Evolutionary conservation across 495 filamentous ascomycete genomes (phyloP).

Genomic region (Podospora pseudocomata): DNA sequence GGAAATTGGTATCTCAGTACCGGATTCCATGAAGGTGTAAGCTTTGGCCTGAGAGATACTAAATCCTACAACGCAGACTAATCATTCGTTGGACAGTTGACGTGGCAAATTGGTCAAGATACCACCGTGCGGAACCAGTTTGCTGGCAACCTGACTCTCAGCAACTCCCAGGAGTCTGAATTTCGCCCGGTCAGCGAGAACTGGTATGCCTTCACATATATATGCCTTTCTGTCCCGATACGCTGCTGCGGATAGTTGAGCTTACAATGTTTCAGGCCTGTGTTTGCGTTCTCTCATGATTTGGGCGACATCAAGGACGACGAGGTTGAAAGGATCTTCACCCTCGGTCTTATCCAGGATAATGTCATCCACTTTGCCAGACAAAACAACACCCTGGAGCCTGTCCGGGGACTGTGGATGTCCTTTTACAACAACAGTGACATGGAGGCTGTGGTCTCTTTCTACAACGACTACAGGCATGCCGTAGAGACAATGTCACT

Average conservation of each 20-base stretch:
- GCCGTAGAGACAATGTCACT: conserved; percentile 52
- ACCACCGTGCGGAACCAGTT: conserved; percentile 63
- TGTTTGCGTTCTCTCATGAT: conserved; percentile 83
- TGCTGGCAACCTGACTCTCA: conserved; percentile 56
- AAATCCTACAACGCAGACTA: conserved; percentile 5
- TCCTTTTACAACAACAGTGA: conserved; percentile 57
- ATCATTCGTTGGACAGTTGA: conserved; percentile 32
- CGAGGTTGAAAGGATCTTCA: conserved; percentile 57
- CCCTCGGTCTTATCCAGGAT: conserved; percentile 69
- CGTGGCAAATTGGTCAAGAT: conserved; percentile 67
- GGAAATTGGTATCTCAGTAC: conserved; percentile 74
- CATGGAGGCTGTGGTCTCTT: conserved; percentile 57
- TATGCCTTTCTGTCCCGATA: not conserved
- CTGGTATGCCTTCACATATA: conserved; percentile 40
- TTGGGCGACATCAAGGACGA: conserved; percentile 47
- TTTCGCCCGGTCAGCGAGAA: conserved; percentile 69
- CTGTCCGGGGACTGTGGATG: conserved; percentile 74
- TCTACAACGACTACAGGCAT: conserved; percentile 66
- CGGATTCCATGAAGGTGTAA: conserved; percentile 31
- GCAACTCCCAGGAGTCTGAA: conserved; percentile 60
- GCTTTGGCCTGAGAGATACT: conserved; percentile 12
- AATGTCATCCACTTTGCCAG: conserved; percentile 77
- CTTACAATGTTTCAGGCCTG: conserved; percentile 52
- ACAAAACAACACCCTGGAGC: conserved; percentile 59
- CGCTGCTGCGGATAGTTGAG: not conserved